A percentile compares a stretch with the other conserved stretches of the same genome.
Conservation (phyloP, 805 yeast species). For the Saccharomycopsis oosterbeekiorum region DNA sequence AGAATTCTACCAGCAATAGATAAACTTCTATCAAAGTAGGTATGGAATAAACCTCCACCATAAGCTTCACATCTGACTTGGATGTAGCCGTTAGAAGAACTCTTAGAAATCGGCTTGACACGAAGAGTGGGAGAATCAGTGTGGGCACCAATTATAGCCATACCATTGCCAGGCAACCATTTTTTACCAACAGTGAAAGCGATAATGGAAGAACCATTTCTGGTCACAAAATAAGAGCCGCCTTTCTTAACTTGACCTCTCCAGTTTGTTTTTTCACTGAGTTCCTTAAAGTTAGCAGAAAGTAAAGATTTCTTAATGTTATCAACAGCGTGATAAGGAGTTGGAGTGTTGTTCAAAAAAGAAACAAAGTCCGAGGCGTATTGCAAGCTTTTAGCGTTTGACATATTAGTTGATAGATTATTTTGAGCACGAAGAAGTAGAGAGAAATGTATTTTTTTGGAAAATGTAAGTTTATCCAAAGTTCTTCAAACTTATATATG, state of each 20-base stretch:
- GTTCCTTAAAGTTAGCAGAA: conserved; percentile 59
- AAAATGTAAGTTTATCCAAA: too few species aligned
- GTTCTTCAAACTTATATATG: too few species aligned
- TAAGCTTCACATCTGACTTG: conserved; percentile 92
- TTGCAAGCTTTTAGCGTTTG: conserved; percentile 11
- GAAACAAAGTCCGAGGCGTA: conserved; percentile 44
- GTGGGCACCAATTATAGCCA: conserved; percentile 90
- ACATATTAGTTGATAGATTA: neutral
- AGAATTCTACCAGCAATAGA: conserved; percentile 87
- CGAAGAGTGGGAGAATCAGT: conserved; percentile 89
- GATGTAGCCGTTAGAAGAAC: conserved; percentile 59
- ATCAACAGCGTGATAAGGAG: conserved; percentile 89
- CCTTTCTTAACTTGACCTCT: conserved; percentile 39
- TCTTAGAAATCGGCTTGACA: conserved; percentile 78
- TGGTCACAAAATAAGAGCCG: conserved; percentile 73
- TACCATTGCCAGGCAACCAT: conserved; percentile 68
- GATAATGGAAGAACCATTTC: conserved; percentile 81
- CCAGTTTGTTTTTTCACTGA: conserved; percentile 70
- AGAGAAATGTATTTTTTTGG: neutral
- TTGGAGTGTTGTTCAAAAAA: conserved; percentile 77
- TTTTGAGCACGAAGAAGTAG: neutral
- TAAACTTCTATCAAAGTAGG: conserved; percentile 95
- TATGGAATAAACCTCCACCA: conserved; percentile 94
- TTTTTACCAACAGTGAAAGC: conserved; percentile 76
- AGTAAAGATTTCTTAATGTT: conserved; percentile 46